Conservation (phyloP, 2,329 filamentous ascomycete genomes). For the Pseudodiploospora longispora region DNA sequence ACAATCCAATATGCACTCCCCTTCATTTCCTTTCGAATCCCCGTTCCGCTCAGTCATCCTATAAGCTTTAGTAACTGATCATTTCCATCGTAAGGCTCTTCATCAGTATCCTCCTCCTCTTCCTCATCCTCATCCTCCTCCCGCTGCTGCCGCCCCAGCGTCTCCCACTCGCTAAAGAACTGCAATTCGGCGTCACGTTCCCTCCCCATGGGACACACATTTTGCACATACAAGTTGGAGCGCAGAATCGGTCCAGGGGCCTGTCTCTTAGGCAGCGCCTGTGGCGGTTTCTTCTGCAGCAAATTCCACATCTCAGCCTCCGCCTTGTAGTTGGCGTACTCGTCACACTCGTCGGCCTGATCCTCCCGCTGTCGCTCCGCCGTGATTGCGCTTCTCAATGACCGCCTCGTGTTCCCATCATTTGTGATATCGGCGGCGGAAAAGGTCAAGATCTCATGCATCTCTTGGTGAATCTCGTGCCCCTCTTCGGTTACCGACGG, state of each 20-base stretch:
- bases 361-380: slow-evolving; percentile 34
- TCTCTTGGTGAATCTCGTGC: slow-evolving; percentile 26
- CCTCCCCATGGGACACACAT: slow-evolving; percentile 26
- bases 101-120: not conserved
- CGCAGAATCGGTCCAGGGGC: slow-evolving; percentile 19
- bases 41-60: not conserved
- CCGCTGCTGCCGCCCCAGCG: not conserved
- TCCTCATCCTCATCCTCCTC: not conserved
- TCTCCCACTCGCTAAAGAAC: slow-evolving; percentile 37
- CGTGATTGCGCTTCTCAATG: slow-evolving; percentile 30
- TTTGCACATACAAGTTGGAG: slow-evolving; percentile 25
- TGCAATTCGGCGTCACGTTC: slow-evolving; percentile 31
- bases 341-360: slow-evolving; percentile 35
- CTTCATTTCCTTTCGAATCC: too few species aligned
- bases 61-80: too few species aligned
- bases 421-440: slow-evolving; percentile 32
- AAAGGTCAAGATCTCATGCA: slow-evolving; percentile 33
- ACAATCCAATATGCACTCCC: too few species aligned
- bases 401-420: slow-evolving; percentile 25
- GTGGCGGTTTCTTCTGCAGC: slow-evolving; percentile 30
- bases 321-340: slow-evolving; percentile 29
- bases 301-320: slow-evolving; percentile 39
- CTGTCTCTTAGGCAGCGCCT: slow-evolving; percentile 22
- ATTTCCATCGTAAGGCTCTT: not conserved
- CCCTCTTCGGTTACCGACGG: slow-evolving; percentile 19